These are phyloP conservation scores for Pulveroboletus sp. DNA, from an alignment of 768 basidiomycete genomes.

Conservation along the genomic window DNA sequence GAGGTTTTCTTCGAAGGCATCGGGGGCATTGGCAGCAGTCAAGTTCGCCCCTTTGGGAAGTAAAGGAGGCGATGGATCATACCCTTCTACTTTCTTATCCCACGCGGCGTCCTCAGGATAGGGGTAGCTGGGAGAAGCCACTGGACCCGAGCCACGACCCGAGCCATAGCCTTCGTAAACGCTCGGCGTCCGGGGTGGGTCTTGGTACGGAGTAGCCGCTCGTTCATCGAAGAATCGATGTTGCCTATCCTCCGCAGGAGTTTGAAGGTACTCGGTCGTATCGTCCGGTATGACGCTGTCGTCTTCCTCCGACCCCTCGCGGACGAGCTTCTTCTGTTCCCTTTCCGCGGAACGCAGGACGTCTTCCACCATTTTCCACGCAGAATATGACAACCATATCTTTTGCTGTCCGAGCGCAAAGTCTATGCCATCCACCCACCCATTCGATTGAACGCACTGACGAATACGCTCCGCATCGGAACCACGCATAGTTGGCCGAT, in stretches of 20 bases:
- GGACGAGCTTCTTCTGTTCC: conserved; percentile 40
- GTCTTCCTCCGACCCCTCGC: conserved; percentile 43
- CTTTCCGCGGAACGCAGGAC: conserved; percentile 48
- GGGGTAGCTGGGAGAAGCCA: conserved; percentile 21
- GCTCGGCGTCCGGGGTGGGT: conserved; percentile 29
- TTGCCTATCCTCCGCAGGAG: conserved; percentile 25
- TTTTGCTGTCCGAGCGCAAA: conserved; percentile 49
- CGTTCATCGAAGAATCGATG: conserved; percentile 33
- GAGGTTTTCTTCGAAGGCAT: conserved; percentile 48
- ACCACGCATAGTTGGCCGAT: conserved; percentile 48
- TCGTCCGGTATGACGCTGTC: conserved; percentile 42
- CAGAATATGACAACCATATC: conserved; percentile 53
- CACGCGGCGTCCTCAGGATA: conserved; percentile 38
- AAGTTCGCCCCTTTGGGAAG: conserved; percentile 37
- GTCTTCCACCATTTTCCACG: conserved; percentile 63
- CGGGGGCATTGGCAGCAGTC: conserved; percentile 41
- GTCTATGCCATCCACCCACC: conserved; percentile 53
- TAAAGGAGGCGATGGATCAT: conserved; percentile 28
- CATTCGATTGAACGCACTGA: conserved; percentile 46
- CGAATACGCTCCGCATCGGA: conserved; percentile 45
- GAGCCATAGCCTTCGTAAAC: conserved; percentile 24
- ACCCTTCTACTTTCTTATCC: conserved; percentile 40
- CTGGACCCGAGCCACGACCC: conserved; percentile 13
- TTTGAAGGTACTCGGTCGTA: conserved; percentile 39
- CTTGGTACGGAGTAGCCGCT: conserved; percentile 26